Evolutionary conservation across 2,329 filamentous ascomycete genomes (phyloP), one percentile per base, ranked within the genome.

Genomic region (Arthrocladium fulminans): DNA sequence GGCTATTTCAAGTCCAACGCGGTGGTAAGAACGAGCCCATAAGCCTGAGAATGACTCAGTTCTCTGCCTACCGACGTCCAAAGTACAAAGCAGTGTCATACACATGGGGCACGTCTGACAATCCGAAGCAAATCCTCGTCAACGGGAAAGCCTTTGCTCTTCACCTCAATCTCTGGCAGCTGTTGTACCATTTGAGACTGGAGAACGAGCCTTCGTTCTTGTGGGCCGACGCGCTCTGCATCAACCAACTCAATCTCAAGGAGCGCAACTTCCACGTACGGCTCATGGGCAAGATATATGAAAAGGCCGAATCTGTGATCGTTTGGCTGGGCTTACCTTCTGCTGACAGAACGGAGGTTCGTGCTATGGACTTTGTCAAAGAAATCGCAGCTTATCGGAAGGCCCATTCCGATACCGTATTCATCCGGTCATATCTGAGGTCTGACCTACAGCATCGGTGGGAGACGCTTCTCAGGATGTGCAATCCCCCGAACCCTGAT

Each of bases 271-370:
- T 54, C 32, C 56, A 58, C 44, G 54, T 58, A 34, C 49, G 54
- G 27, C 46, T 53, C 15, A 58, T 58, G 56, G 50, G 46, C 22
- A 48, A 44, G n/a, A 57, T 58, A 49, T 58, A 58, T 32, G 50
- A 57, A 4, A 47, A 48, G 13, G 50, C 56, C 30, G 47, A 45
- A 5, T 46, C 27, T 30, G 50, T 51, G 3, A 51, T 58, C 25
- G 56, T 58, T 8, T 58, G 56, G 56, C 50, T 58, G 37, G 67
- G 67, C 20, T 34, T 54, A 9, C 45, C 45, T 5, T 51, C 47
- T 10, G 48, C 52, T 20, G 55, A 57, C 20, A 24, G 55, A 22
- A 44, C 52, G 10, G 52, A 57, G 48, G 51, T 54, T 7, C 43
- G 54, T 12, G 54, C 41, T 6, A 39, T 57, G 23, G 54, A 57